Conservation (phyloP, 2,329 filamentous ascomycete species). For the Apiospora sp. region DNA sequence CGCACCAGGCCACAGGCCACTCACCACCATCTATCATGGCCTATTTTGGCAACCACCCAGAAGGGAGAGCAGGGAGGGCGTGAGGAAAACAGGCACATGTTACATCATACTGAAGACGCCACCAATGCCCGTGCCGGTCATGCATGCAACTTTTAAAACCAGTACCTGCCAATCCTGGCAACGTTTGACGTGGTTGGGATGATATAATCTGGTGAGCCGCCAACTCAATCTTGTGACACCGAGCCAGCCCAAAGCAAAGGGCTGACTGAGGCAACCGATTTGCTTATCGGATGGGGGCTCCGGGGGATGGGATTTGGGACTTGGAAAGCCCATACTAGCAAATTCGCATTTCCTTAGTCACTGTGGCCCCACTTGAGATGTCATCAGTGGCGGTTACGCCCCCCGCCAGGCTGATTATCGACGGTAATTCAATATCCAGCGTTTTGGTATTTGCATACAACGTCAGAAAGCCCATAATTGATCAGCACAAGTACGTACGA, state of each 20-base stretch:
- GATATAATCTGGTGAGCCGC: not conserved
- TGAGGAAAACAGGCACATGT: not conserved
- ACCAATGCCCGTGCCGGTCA: not conserved
- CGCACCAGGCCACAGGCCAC: not conserved
- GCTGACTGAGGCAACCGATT: not conserved
- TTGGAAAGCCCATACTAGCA: slow-evolving; percentile 1
- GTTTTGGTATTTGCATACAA: not conserved
- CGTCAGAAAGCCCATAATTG: not conserved
- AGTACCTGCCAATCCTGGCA: not conserved
- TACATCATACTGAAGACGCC: not conserved
- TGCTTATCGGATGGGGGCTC: slow-evolving; percentile 1
- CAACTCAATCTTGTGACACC: not conserved
- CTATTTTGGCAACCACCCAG: not conserved
- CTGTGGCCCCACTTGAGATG: not conserved
- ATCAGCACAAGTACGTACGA: not conserved
- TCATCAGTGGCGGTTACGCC: slow-evolving; percentile 7
- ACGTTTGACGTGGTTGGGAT: not conserved
- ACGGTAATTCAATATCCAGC: slow-evolving; percentile 4
- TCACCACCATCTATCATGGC: too few species aligned
- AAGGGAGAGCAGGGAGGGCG: not conserved
- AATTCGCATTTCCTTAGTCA: slow-evolving; percentile 3
- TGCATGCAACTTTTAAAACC: not conserved
- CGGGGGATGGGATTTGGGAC: not conserved
- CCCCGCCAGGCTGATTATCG: slow-evolving; percentile 3
- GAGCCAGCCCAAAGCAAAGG: not conserved